phyloP scores from a whole-genome alignment of 73 alveolate genomes.

The Paramecium caudatum region DNA sequence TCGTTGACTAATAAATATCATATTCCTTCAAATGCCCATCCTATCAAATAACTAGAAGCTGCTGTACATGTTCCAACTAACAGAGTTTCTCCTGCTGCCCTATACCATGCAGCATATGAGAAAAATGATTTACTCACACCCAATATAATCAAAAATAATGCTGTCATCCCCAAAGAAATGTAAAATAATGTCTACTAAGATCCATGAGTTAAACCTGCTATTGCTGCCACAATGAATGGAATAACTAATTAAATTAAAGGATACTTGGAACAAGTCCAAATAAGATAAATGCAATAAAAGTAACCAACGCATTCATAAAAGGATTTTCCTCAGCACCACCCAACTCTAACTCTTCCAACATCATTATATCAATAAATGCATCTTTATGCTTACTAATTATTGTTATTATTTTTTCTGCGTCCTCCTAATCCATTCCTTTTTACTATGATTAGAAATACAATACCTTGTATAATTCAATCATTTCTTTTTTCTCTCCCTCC shows the following conservation, averaged over 20 bases:
- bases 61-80: slow-evolving; percentile 72
- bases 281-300: slow-evolving; percentile 64
- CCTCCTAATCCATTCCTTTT: slow-evolving; percentile 69
- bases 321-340: slow-evolving; percentile 73
- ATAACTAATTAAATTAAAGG: background rate
- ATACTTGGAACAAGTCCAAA: slow-evolving; percentile 73
- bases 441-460: background rate
- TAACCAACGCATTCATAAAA: slow-evolving; percentile 60
- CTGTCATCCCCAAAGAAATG: slow-evolving; percentile 52
- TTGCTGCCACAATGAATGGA: slow-evolving; percentile 33
- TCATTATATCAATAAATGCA: slow-evolving; percentile 73
- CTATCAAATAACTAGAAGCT: slow-evolving; percentile 65
- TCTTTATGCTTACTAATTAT: slow-evolving; percentile 52
- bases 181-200: background rate
- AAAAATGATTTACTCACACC: slow-evolving; percentile 66
- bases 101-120: slow-evolving; percentile 67
- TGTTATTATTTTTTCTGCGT: slow-evolving; percentile 38
- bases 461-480: slow-evolving; percentile 43
- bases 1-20: no score
- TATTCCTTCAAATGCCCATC: slow-evolving; percentile 68
- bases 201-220: slow-evolving; percentile 10
- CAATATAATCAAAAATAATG: slow-evolving; percentile 31
- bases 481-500: slow-evolving; percentile 72
- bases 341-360: slow-evolving; percentile 75
- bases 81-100: slow-evolving; percentile 66